A percentile compares a stretch with the other conserved stretches of the same genome.
phyloP scores from a whole-genome alignment of 208 protist species.

The Leishmania gerbilli region DNA sequence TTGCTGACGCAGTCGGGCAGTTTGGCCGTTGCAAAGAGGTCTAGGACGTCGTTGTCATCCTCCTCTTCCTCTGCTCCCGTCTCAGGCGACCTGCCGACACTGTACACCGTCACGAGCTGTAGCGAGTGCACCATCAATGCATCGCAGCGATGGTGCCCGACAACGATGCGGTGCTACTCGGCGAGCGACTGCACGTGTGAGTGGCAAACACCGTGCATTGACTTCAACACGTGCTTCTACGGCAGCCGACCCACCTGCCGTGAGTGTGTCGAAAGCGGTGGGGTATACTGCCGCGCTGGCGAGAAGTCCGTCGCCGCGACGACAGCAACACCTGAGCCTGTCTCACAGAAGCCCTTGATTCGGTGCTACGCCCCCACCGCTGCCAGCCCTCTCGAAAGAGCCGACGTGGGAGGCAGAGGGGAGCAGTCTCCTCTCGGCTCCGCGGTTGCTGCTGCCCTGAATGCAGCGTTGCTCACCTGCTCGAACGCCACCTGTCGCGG shows the following conservation, averaged over 20 bases:
- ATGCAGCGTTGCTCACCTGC: not conserved
- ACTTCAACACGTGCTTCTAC: conserved; percentile 49
- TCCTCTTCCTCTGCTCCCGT: not conserved
- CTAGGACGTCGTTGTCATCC: not conserved
- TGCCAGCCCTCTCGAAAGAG: not conserved
- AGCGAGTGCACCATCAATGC: conserved; percentile 48
- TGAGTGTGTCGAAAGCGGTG: conserved; percentile 43
- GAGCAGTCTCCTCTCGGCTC: not conserved
- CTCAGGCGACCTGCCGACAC: conserved; percentile 2
- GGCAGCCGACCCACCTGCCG: conserved; percentile 36
- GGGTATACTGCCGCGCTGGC: conserved; percentile 36
- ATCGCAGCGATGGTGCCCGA: conserved; percentile 44
- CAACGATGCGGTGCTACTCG: conserved; percentile 53
- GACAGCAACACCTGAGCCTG: not conserved
- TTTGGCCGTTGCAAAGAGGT: not conserved
- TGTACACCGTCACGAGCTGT: conserved; percentile 37
- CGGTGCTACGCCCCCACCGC: conserved; percentile 39
- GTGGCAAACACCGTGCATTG: conserved; percentile 21
- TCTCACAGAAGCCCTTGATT: not conserved
- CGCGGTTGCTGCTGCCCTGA: not conserved
- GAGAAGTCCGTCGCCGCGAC: not conserved
- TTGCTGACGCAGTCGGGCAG: not conserved
- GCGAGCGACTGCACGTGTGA: conserved; percentile 42
- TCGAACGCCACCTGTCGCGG: conserved; percentile 4
- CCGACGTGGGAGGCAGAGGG: not conserved